Base-by-base conservation (phyloP, 2,329 filamentous ascomycete genomes). In the Raffaelea deltoideospora region DNA sequence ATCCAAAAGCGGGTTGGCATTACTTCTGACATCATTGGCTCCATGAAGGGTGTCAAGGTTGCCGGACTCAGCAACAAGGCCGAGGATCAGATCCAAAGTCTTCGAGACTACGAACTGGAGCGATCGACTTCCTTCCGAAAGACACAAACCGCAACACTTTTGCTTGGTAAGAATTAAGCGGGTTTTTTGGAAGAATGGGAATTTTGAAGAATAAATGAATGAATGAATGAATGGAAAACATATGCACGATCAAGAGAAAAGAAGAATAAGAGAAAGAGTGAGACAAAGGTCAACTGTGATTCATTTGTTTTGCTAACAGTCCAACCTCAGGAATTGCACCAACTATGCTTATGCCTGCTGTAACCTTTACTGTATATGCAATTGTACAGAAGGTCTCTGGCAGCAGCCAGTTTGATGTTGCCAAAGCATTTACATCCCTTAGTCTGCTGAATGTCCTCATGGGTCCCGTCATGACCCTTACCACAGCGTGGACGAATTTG, bases 41-140 rank as follows among this genome's bases (percentile, higher is more conserved):
- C 59, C 15, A 67, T 71, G 52, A 69, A 67, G 43, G 60, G 59
- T 15, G 55, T 69, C 38, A 70, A 68, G 43, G 59, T 69, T 37
- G 54, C 61, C 1, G 67, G 65, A 0, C 45, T 70, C 9, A 60
- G 56, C 24, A 49, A 58, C 11, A 55, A 55, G 4, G 63, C 45
- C 52, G 50, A 43, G 34, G n/a, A 26, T 6, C 38, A 41, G 29
- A 41, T 43, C 24, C 38, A 41, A 13, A 34, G 11, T 10, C 34
- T 43, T 8, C 30, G 41, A 8, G 36, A 40, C 33, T 40, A 40
- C 15, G 41, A 43, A 27, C 34, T 43, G 26, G 33, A 40, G 5
- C 30, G 31, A 27, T 43, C 41, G 3, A 43, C 35, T 1, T 15
- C 37, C 1, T 40, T 38, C 19, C 41, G 41, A 1, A 40, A 43